Evolutionary conservation across 1,139 yeast genomes (phyloP), one percentile per base, ranked within the genome.

Genomic region (Suhomyces panamericanus): DNA sequence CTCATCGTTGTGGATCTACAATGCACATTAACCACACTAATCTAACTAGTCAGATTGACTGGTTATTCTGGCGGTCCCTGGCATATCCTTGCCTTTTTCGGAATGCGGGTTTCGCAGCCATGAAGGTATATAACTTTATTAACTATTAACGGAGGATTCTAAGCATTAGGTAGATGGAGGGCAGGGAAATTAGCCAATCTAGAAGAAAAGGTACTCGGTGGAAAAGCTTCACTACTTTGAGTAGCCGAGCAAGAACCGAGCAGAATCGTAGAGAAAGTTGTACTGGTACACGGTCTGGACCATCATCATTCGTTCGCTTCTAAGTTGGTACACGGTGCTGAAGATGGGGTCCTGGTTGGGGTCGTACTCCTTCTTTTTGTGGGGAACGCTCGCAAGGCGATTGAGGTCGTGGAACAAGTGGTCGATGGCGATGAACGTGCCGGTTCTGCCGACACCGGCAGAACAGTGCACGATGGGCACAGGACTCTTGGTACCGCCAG

Each of bases 391-490:
- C 10, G 16, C 20, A 10, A 45, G 41, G 16, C 31, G 38, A 32
- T 31, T 44, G 35, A 46, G 41, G 33, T 59, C 62, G 44, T 69
- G 72, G 46, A 73, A 59, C 30, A 81, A 63, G 52, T 81, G 78
- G 58, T 87, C 91, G 41, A 84, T 60, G 1, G 87, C 82, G 17
- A 87, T 80, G 56, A 81, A 87, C 0, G 95, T 86, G 1, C 95
- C 95, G 0, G 95, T 81, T 47, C 95, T 69, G 5, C 95, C 95
- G 16, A 87, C 90, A 0, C 95, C 95, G 0, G 95, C 95, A 2
- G 93, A 85, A 56, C 95, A 87, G 59, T 87, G 95, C 2, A 85
- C 83, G 8, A 75, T 65, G 2, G 80, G 80, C 0, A 61, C 53
- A 1, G 64, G 58, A 4, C 26, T 35, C 15, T 12, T 16, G 17